Conservation (phyloP, 2,329 filamentous ascomycete species). For the Aspergillus fructus region DNA sequence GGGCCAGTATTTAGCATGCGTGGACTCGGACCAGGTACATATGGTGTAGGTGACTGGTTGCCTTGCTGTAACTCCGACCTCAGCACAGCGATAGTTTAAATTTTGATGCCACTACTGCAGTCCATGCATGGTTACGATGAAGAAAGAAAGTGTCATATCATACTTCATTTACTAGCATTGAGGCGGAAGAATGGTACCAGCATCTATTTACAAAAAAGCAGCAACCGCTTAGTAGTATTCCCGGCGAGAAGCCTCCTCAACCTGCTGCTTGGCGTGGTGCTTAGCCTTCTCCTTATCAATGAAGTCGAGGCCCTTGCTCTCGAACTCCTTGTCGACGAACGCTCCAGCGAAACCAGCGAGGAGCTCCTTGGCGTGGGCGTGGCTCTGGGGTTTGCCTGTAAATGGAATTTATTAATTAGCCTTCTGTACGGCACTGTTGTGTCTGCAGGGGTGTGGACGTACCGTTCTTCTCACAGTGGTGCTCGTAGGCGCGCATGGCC, state of each 20-base stretch:
- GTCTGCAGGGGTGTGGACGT: constrained; percentile 22
- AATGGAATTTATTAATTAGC: neutral
- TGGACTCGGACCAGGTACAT: too few species aligned
- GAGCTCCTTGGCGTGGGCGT: constrained; percentile 74
- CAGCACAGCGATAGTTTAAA: too few species aligned
- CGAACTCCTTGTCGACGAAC: constrained; percentile 73
- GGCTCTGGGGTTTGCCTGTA: constrained; percentile 65
- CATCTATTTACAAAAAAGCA: neutral
- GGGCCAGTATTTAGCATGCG: too few species aligned
- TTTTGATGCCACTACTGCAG: too few species aligned
- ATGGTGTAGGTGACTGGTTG: too few species aligned
- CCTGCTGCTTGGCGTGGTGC: constrained; percentile 53
- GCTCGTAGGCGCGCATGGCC: constrained; percentile 77
- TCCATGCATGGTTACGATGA: too few species aligned
- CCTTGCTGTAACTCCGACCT: too few species aligned
- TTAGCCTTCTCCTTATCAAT: constrained; percentile 61
- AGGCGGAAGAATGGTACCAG: accelerated
- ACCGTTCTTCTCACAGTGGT: constrained; percentile 69
- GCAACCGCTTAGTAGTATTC: constrained; percentile 5
- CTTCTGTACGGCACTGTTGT: too few species aligned
- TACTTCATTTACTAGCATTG: too few species aligned
- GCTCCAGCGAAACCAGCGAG: constrained; percentile 72
- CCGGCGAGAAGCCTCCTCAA: constrained; percentile 43
- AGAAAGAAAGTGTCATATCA: too few species aligned
- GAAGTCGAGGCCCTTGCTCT: constrained; percentile 64